A percentile compares a stretch with the other conserved stretches of the same genome.
phyloP scores from a whole-genome alignment of 176 grass and related monocot genomes.

The Poa pratensis region DNA sequence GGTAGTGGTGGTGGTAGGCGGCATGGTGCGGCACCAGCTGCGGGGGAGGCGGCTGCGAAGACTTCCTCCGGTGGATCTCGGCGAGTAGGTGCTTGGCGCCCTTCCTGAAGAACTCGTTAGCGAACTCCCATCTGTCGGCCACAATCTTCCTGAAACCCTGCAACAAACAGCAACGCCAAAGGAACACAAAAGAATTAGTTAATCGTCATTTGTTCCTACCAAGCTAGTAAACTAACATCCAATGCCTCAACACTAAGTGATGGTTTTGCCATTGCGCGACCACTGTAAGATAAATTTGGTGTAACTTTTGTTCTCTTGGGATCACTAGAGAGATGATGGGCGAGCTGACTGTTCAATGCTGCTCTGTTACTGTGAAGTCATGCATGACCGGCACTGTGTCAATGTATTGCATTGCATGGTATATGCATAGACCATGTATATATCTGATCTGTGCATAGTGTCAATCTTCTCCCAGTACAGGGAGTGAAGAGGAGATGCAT shows the following conservation, averaged over 20 bases:
- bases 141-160: constrained; percentile 98
- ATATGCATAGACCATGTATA: constrained; percentile 21
- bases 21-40: constrained; percentile 43
- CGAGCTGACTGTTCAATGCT: not conserved
- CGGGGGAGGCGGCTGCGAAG: constrained; percentile 54
- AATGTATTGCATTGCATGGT: constrained; percentile 28
- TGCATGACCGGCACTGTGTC: constrained; percentile 22
- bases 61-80: constrained; percentile 87
- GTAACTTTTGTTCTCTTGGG: not conserved
- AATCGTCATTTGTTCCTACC: not conserved
- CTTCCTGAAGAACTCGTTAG: constrained; percentile 96
- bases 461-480: constrained; percentile 35
- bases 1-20: constrained; percentile 40
- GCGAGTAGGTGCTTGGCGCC: constrained; percentile 87
- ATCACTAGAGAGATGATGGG: not conserved
- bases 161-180: constrained; percentile 8
- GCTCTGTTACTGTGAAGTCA: constrained; percentile 1
- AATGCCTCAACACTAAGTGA: not conserved
- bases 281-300: not conserved
- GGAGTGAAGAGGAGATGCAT: not conserved
- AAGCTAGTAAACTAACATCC: not conserved
- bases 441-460: constrained; percentile 1
- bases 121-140: constrained; percentile 95
- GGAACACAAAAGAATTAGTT: not conserved
- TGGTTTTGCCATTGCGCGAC: not conserved